phyloP scores from a whole-genome alignment of 495 filamentous ascomycete genomes.

The Hypoxylon rickii region DNA sequence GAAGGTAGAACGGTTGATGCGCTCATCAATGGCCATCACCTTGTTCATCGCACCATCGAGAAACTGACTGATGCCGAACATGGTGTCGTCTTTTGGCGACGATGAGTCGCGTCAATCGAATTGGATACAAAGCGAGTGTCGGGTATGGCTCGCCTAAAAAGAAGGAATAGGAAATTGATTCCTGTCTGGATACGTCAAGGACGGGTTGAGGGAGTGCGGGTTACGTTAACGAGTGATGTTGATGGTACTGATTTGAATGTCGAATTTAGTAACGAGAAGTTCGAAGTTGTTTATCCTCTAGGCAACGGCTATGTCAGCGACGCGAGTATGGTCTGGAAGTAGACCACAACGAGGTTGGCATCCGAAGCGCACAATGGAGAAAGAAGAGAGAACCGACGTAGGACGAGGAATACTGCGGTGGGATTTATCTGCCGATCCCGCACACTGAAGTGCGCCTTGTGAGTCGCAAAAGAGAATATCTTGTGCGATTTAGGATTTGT shows the following conservation, averaged over 20 bases:
- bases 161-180: slow-evolving; percentile 1
- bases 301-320: too few species aligned
- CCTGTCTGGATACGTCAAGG: neutral
- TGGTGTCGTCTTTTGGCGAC: slow-evolving; percentile 12
- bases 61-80: slow-evolving; percentile 6
- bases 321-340: too few species aligned
- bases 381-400: neutral
- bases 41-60: slow-evolving; percentile 25
- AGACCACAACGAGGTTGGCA: too few species aligned
- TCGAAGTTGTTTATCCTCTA: too few species aligned
- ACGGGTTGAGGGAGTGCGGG: too few species aligned
- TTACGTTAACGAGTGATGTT: too few species aligned
- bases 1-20: slow-evolving; percentile 54
- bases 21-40: slow-evolving; percentile 36
- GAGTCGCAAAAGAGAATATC: slow-evolving; percentile 13
- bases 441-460: slow-evolving; percentile 6
- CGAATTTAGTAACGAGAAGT: too few species aligned
- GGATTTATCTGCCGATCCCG: slow-evolving; percentile 23
- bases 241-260: too few species aligned
- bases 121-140: slow-evolving; percentile 1
- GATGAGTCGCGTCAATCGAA: slow-evolving; percentile 3
- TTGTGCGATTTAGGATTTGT: slow-evolving; percentile 2
- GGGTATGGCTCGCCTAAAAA: neutral
- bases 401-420: slow-evolving; percentile 19
- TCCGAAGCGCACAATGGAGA: neutral